Evolutionary conservation across 495 filamentous ascomycete species (phyloP).

Genomic region (Melanomma pulvis-pyrius): DNA sequence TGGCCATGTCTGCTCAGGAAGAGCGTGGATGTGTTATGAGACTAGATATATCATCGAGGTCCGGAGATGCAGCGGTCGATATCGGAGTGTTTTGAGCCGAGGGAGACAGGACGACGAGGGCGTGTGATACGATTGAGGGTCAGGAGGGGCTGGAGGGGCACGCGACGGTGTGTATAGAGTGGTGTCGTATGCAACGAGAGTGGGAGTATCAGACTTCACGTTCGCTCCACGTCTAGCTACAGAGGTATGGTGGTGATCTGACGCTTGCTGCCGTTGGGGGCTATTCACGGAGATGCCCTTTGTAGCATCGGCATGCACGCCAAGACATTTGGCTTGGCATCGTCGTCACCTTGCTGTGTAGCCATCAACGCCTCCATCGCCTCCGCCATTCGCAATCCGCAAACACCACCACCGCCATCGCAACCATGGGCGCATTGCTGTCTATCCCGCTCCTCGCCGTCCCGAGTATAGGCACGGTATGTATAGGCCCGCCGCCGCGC

Average conservation of each 20-base stretch:
- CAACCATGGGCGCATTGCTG: slow-evolving; percentile 83
- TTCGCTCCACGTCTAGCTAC: background rate
- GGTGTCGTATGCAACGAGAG: background rate
- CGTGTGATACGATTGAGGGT: background rate
- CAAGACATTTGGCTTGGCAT: background rate
- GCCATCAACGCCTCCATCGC: slow-evolving; percentile 10
- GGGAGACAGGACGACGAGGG: background rate
- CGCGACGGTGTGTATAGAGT: too few species aligned
- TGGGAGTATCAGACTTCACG: background rate
- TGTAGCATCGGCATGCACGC: too few species aligned
- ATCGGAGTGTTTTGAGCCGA: slow-evolving; percentile 20
- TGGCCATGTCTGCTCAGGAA: slow-evolving; percentile 16
- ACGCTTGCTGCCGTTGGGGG: too few species aligned
- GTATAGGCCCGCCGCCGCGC: slow-evolving; percentile 38
- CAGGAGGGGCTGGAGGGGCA: background rate
- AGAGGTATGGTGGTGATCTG: background rate
- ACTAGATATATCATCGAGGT: slow-evolving; percentile 22
- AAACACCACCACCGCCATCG: slow-evolving; percentile 31
- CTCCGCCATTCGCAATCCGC: background rate
- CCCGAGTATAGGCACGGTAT: slow-evolving; percentile 83
- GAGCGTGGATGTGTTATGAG: slow-evolving; percentile 5
- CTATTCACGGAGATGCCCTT: background rate
- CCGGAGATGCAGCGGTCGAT: background rate
- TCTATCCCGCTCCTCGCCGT: slow-evolving; percentile 87
- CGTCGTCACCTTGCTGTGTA: background rate